Conservation (phyloP, 108 stramenopile genomes). For the Nitzschia sp. region DNA sequence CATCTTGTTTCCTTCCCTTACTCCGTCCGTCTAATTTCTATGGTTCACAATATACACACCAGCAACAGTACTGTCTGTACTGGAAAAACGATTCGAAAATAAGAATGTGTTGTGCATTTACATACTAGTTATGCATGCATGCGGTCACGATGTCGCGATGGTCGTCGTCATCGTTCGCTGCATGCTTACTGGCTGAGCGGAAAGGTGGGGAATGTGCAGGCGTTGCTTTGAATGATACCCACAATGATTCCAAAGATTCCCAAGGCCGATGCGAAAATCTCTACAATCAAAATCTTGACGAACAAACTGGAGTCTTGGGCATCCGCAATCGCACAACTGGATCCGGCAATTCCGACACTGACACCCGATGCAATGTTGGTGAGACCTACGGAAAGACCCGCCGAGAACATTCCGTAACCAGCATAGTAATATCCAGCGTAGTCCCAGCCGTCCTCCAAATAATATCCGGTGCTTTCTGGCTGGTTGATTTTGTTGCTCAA, state of each 20-base stretch:
- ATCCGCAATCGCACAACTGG: slow-evolving; percentile 96
- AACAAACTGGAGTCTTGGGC: slow-evolving; percentile 97
- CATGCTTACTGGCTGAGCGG: slow-evolving; percentile 15
- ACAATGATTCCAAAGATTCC: slow-evolving; percentile 99
- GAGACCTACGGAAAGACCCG: slow-evolving; percentile 94
- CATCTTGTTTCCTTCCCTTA: too few species aligned
- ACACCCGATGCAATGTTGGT: slow-evolving; percentile 99
- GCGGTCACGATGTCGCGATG: too few species aligned
- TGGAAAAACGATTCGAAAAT: too few species aligned
- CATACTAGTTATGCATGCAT: too few species aligned
- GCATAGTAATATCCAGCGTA: slow-evolving; percentile 91
- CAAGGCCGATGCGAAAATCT: slow-evolving; percentile 99
- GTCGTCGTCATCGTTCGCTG: too few species aligned
- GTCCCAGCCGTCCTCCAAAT: slow-evolving; percentile 79
- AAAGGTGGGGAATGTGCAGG: slow-evolving; percentile 90
- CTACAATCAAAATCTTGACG: slow-evolving; percentile 99
- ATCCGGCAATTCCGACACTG: slow-evolving; percentile 97
- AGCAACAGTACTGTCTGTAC: too few species aligned
- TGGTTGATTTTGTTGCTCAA: slow-evolving; percentile 94
- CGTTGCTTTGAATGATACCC: slow-evolving; percentile 97
- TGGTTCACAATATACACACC: too few species aligned
- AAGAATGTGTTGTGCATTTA: too few species aligned
- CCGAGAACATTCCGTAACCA: slow-evolving; percentile 97
- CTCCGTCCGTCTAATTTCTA: too few species aligned
- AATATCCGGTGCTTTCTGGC: slow-evolving; percentile 63